phyloP scores from a whole-genome alignment of 208 protist species.

The Crithidia brevicula region DNA sequence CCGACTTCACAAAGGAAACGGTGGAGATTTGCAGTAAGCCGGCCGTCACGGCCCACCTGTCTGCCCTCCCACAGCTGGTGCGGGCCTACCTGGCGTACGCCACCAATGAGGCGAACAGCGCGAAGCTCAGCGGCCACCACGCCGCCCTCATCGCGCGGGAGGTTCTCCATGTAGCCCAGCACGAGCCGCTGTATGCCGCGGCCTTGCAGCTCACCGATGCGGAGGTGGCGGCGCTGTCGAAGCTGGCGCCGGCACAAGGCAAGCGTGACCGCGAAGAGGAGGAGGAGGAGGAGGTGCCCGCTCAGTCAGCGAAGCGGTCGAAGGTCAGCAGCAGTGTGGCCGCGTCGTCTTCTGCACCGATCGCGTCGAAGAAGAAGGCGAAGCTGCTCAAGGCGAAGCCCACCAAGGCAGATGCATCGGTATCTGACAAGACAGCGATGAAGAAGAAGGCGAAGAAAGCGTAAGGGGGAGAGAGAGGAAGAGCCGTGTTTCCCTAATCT shows the following conservation, averaged over 20 bases:
- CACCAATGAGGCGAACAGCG: conserved; percentile 31
- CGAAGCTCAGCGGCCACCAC: conserved; percentile 71
- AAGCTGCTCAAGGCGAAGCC: neutral
- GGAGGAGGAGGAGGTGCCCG: neutral
- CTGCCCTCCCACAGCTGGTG: conserved; percentile 66
- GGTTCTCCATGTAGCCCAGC: conserved; percentile 58
- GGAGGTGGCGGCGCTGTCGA: conserved; percentile 42
- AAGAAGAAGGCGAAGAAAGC: conserved; percentile 34
- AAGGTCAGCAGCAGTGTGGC: neutral
- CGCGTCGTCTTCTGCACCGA: neutral
- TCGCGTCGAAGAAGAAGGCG: neutral
- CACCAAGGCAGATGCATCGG: neutral
- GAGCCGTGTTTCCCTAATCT: too few species aligned
- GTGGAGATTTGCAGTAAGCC: conserved; percentile 87
- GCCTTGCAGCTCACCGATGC: conserved; percentile 57
- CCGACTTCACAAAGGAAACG: conserved; percentile 65
- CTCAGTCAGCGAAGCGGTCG: neutral
- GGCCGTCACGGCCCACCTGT: conserved; percentile 77
- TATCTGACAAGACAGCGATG: neutral
- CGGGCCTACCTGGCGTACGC: conserved; percentile 52
- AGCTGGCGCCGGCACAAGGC: conserved; percentile 51
- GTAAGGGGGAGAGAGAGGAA: neutral
- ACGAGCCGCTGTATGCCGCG: conserved; percentile 58
- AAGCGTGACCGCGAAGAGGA: conserved; percentile 48
- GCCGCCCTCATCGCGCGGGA: conserved; percentile 75